A percentile compares a stretch with the other conserved stretches of the same genome.
These are phyloP conservation scores for Hansenula lynferdii DNA, from an alignment of 1,139 yeast genomes.

Conservation along the genomic window DNA sequence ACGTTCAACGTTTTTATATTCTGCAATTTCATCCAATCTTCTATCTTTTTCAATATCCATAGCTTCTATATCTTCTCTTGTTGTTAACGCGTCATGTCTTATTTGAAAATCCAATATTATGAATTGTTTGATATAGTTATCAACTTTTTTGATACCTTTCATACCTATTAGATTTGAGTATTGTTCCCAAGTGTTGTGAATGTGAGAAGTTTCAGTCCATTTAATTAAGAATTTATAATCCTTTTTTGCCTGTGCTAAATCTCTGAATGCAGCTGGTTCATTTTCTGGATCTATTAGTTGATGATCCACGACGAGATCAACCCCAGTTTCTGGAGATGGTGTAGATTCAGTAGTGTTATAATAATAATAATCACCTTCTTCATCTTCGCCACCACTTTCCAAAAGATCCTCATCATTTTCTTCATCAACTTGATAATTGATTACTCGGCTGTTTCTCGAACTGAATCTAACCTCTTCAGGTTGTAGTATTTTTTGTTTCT, in stretches of 20 bases:
- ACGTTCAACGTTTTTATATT: constrained; percentile 83
- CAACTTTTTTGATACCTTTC: constrained; percentile 79
- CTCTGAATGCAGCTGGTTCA: constrained; percentile 34
- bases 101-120: constrained; percentile 71
- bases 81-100: constrained; percentile 72
- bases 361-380: constrained; percentile 34
- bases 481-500: constrained; percentile 9
- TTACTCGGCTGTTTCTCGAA: constrained; percentile 62
- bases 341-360: constrained; percentile 9
- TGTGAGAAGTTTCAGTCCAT: constrained; percentile 86
- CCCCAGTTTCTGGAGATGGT: constrained; percentile 23
- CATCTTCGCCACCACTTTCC: constrained; percentile 46
- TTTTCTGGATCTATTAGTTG: constrained; percentile 23
- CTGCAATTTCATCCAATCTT: constrained; percentile 75
- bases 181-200: constrained; percentile 93
- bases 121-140: constrained; percentile 81
- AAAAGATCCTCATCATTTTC: constrained; percentile 62
- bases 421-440: constrained; percentile 74
- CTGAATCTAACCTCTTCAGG: constrained; percentile 64
- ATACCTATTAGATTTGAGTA: constrained; percentile 48
- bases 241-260: constrained; percentile 46
- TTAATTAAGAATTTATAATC: constrained; percentile 68
- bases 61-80: constrained; percentile 86
- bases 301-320: constrained; percentile 35
- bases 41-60: constrained; percentile 91